These are phyloP conservation scores for Hymenoscyphus repandus DNA, from an alignment of 2,329 filamentous ascomycete genomes.

Conservation along the genomic window DNA sequence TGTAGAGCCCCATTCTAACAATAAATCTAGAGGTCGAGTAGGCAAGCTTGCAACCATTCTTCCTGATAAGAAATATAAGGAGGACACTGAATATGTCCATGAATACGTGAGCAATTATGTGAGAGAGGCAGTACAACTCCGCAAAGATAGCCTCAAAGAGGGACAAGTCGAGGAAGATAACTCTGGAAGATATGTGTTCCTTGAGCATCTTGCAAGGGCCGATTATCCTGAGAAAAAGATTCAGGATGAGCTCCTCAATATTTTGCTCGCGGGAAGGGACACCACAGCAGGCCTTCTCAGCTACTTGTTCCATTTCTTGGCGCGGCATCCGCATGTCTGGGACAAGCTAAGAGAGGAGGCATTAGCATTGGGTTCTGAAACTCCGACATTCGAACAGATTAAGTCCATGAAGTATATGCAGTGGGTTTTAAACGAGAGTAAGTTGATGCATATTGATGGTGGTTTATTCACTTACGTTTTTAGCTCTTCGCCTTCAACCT, in stretches of 20 bases:
- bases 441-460: constrained; percentile 16
- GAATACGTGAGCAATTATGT: constrained; percentile 28
- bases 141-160: constrained; percentile 12
- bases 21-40: constrained; percentile 15
- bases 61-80: constrained; percentile 23
- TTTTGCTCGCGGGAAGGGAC: constrained; percentile 38
- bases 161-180: constrained; percentile 17
- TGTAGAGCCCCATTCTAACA: neutral
- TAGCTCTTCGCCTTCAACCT: constrained; percentile 35
- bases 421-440: constrained; percentile 53
- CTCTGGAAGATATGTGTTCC: constrained; percentile 37
- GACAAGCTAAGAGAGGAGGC: constrained; percentile 31
- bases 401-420: constrained; percentile 50
- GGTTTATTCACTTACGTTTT: neutral
- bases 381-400: constrained; percentile 44
- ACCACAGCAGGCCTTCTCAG: constrained; percentile 37
- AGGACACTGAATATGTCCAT: constrained; percentile 23
- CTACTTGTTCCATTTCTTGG: constrained; percentile 30
- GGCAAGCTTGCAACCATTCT: constrained; percentile 24
- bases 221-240: constrained; percentile 38
- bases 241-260: constrained; percentile 32
- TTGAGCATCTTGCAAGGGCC: constrained; percentile 44
- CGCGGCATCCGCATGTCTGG: constrained; percentile 29
- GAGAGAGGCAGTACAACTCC: constrained; percentile 18
- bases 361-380: constrained; percentile 28